These are phyloP conservation scores for Voacanga thouarsii DNA, from an alignment of 257 asterid species.

Conservation along the genomic window DNA sequence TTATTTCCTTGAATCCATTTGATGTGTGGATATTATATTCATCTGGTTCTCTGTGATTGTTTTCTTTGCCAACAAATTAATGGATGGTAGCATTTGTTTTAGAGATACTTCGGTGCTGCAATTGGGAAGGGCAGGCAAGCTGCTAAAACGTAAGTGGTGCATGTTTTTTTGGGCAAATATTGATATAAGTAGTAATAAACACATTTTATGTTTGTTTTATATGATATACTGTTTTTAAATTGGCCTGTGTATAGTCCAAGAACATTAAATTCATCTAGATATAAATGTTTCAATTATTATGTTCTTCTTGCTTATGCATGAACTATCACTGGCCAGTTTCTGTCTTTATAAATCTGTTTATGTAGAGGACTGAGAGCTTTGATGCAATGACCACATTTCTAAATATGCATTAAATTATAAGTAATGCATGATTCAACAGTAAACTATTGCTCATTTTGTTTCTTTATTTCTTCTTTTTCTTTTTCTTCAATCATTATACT, in stretches of 20 bases:
- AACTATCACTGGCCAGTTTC: no score
- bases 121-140: conserved; percentile 97
- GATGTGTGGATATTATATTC: background rate
- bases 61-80: conserved; percentile 5
- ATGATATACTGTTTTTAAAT: background rate
- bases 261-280: background rate
- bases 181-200: background rate
- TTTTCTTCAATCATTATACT: no score
- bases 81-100: conserved; percentile 18
- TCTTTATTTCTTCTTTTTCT: no score
- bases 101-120: conserved; percentile 96
- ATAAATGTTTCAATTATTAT: background rate
- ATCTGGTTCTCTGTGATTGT: background rate
- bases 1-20: background rate
- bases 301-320: background rate
- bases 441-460: no score
- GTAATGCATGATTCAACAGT: no score
- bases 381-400: no score
- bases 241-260: background rate
- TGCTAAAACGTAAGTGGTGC: conserved; percentile 79
- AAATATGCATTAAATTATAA: no score
- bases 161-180: background rate
- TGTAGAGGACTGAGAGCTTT: no score
- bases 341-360: no score
- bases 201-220: background rate